These are phyloP conservation scores for Rauvolfia tetraphylla DNA, from an alignment of 257 asterid genomes.

Conservation along the genomic window DNA sequence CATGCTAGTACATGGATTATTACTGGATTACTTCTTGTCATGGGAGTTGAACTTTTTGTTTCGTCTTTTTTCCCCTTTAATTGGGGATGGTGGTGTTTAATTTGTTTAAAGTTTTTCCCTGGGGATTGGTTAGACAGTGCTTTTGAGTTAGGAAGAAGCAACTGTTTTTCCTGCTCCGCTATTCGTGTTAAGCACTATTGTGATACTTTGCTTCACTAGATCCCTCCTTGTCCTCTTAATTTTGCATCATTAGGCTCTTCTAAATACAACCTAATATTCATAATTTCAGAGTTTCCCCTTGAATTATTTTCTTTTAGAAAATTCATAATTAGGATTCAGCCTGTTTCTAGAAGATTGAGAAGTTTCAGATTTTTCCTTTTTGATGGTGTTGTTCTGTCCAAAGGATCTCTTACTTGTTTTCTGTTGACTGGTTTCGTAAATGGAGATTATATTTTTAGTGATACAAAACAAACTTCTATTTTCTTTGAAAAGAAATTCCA, in stretches of 20 bases:
- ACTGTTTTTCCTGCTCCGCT: not conserved
- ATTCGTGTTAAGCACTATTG: not conserved
- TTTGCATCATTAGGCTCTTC: not conserved
- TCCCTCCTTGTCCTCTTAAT: not conserved
- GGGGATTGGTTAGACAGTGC: not conserved
- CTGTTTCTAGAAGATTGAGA: not conserved
- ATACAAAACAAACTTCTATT: not conserved
- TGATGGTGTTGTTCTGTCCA: not conserved
- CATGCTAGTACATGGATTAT: not conserved
- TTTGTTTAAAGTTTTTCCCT: not conserved
- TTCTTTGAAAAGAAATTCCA: not conserved
- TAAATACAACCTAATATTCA: not conserved
- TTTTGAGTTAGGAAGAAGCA: not conserved
- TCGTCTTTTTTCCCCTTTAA: not conserved
- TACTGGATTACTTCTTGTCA: not conserved
- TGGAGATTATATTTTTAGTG: not conserved
- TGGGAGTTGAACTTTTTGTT: not conserved
- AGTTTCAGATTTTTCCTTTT: not conserved
- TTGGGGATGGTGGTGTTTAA: not conserved
- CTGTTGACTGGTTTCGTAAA: not conserved
- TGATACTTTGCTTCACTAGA: not conserved
- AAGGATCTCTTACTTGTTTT: not conserved
- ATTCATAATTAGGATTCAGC: not conserved
- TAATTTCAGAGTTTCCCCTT: not conserved
- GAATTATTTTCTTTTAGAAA: not conserved